Evolutionary conservation across 2,329 filamentous ascomycete species (phyloP).

Genomic region (Penicillium janthinellum): DNA sequence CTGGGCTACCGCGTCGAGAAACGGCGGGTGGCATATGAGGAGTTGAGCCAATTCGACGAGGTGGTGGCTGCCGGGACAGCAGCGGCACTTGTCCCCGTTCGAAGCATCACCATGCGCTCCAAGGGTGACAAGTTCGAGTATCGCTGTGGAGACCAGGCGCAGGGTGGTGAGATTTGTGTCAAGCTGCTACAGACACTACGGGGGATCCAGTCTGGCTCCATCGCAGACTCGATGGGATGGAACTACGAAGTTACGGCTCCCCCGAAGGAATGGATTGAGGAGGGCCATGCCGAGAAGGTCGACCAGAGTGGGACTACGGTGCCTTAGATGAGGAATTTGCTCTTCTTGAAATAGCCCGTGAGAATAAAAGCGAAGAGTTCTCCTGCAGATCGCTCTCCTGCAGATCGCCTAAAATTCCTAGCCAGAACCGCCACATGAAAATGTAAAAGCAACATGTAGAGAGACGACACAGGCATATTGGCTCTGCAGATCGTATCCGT

Average conservation of each 20-base stretch:
- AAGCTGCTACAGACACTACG: slow-evolving; percentile 76
- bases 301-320: slow-evolving; percentile 31
- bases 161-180: slow-evolving; percentile 67
- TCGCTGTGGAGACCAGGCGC: slow-evolving; percentile 43
- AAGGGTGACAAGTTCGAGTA: slow-evolving; percentile 60
- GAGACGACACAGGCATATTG: not conserved
- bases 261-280: slow-evolving; percentile 35
- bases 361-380: not conserved
- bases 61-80: slow-evolving; percentile 92
- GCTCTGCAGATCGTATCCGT: not conserved
- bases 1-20: slow-evolving; percentile 85
- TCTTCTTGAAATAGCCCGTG: not conserved
- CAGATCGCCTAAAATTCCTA: not conserved
- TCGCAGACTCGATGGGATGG: slow-evolving; percentile 78
- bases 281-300: slow-evolving; percentile 15
- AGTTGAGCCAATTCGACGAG: slow-evolving; percentile 68
- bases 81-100: slow-evolving; percentile 86
- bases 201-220: slow-evolving; percentile 80
- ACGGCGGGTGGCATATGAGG: slow-evolving; percentile 63
- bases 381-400: not conserved
- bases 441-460: not conserved
- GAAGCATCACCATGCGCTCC: slow-evolving; percentile 76
- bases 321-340: slow-evolving; percentile 19
- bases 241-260: slow-evolving; percentile 45
- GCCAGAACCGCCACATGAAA: not conserved